Base-by-base conservation (phyloP, 345 rosid species). In the Noccaea bulbosa region DNA sequence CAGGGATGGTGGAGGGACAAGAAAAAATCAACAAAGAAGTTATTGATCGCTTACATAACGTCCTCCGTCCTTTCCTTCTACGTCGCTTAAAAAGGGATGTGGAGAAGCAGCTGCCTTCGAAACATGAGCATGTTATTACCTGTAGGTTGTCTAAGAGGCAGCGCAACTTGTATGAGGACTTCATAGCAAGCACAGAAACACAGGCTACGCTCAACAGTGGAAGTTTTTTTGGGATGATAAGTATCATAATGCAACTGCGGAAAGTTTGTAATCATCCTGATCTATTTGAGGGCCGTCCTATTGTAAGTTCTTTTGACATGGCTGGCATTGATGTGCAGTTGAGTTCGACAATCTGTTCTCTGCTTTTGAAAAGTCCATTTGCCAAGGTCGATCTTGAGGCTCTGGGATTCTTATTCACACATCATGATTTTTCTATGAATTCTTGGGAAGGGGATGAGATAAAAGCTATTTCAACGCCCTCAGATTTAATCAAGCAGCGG, bases 1-100 rank as follows among this genome's bases (percentile, higher is more conserved):
- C 99, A 22, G 99, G 99, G 64, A 95, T 95, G 99, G 97, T 95
- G 35, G 99, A 95, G 74, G 99, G 99, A 54, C 99, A 95, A 79
- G 99, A 92, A 73, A 91, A 78, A 76, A 92, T 95, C 53, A 95
- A 92, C 81, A 95, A 86, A 82, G 99, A 91, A 82, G 98, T 95
- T 60, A 80, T 95, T 79, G 99, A 95, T 82, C 95, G 99, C 65
- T 79, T 95, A 74, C 99, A 95, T 80, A 95, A 95, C 83, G 99
- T 95, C 68, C 99, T 95, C 49, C 98, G 99, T 22, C 99, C 99
- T 39, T 95, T 95, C 80, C 77, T 95, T 76, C 89, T 95, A 39
- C 96, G 99, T 6, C 87, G 99, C 60, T 78, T 95, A 80, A 95
- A 95, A 79, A 87, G 96, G 80, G 99, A 95, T 77, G 99, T 92